Conservation (phyloP, 2,329 filamentous ascomycete genomes). For the Fusarium circinatum region DNA sequence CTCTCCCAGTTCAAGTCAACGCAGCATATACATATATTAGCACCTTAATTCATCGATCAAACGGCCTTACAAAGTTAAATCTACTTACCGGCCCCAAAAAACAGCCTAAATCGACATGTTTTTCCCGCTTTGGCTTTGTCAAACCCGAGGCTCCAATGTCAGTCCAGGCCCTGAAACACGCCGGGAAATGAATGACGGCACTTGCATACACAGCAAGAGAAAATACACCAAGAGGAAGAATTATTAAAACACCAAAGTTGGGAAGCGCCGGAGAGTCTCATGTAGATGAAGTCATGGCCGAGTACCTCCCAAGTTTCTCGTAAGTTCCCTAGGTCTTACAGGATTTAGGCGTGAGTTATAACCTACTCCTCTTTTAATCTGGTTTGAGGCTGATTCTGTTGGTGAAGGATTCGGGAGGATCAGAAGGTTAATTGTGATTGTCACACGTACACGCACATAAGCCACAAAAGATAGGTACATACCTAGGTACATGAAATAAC, state of each 20-base stretch:
- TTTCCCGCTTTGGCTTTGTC: neutral
- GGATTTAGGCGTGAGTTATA: neutral
- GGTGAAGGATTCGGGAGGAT: conserved; percentile 3
- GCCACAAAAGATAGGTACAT: neutral
- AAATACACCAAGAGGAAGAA: conserved; percentile 1
- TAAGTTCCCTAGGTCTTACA: neutral
- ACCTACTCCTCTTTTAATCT: neutral
- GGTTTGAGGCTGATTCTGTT: neutral
- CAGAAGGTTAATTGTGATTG: conserved; percentile 19
- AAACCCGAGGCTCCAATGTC: neutral
- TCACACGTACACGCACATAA: conserved; percentile 7
- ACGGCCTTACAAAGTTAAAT: neutral
- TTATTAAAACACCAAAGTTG: neutral
- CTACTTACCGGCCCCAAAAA: neutral
- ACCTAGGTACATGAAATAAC: neutral
- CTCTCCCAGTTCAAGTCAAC: neutral
- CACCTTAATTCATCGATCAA: neutral
- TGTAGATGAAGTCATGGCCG: conserved; percentile 1
- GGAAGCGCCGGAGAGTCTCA: neutral
- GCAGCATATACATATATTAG: neutral
- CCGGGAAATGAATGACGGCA: conserved; percentile 15
- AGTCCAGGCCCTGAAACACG: conserved; percentile 15
- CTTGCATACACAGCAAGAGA: neutral
- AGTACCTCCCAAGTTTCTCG: neutral
- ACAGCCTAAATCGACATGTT: neutral